Evolutionary conservation across 2,329 filamentous ascomycete genomes (phyloP).

Genomic region (Penicillium sp.): DNA sequence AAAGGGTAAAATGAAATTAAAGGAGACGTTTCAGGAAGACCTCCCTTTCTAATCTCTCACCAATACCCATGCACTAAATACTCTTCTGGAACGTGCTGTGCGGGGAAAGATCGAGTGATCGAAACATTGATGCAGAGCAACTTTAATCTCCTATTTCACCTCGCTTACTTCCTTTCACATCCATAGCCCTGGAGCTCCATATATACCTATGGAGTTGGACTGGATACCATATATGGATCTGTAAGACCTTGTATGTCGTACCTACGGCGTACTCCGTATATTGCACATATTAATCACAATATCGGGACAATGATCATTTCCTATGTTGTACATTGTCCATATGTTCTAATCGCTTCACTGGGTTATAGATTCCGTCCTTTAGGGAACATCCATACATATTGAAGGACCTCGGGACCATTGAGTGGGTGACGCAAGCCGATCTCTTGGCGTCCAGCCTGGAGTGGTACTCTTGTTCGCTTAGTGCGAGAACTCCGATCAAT

Average conservation of each 20-base stretch:
- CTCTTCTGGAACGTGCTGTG: slow-evolving; percentile 1
- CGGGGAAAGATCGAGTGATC: slow-evolving; percentile 5
- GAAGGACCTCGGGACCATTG: not conserved
- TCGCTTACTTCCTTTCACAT: not conserved
- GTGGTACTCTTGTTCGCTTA: not conserved
- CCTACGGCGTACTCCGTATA: too few relatives aligned
- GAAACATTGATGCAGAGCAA: not conserved
- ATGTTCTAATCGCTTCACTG: too few relatives aligned
- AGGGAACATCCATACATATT: too few relatives aligned
- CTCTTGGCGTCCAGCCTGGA: slow-evolving; percentile 9
- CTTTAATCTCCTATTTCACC: slow-evolving; percentile 2
- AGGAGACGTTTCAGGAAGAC: not conserved
- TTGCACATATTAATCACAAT: not conserved
- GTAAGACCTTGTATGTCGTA: too few relatives aligned
- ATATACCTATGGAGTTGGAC: too few relatives aligned
- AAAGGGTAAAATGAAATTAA: not conserved
- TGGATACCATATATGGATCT: too few relatives aligned
- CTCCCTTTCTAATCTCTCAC: not conserved
- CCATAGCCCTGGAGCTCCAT: too few relatives aligned
- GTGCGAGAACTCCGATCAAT: not conserved
- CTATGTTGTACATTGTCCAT: not conserved
- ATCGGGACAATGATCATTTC: not conserved
- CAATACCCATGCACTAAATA: not conserved
- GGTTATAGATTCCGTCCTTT: too few relatives aligned
- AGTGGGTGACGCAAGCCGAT: slow-evolving; percentile 25